Conservation (phyloP, 208 protist genomes). For the Trypanosoma conorhini region DNA sequence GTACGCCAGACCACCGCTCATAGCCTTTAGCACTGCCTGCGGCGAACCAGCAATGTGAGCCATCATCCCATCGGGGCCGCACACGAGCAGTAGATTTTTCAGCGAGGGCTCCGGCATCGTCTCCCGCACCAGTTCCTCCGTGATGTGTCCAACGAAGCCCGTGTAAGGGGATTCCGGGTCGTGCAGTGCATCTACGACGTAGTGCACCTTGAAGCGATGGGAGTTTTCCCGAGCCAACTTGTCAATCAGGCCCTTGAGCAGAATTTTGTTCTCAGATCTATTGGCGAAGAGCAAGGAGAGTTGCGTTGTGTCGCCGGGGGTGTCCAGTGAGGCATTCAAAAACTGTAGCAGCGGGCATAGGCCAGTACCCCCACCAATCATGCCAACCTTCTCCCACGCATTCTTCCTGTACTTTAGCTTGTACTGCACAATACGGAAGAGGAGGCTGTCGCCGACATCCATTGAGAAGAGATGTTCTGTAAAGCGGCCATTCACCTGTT, state of each 20-base stretch:
- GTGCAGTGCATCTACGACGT: slow-evolving; percentile 83
- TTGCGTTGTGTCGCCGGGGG: slow-evolving; percentile 80
- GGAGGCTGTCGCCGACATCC: slow-evolving; percentile 77
- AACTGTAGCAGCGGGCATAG: slow-evolving; percentile 94
- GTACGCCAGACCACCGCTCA: slow-evolving; percentile 73
- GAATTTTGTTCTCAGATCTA: slow-evolving; percentile 91
- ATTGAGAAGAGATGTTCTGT: slow-evolving; percentile 86
- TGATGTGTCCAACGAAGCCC: slow-evolving; percentile 81
- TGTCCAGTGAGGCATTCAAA: slow-evolving; percentile 82
- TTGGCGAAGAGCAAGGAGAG: slow-evolving; percentile 89
- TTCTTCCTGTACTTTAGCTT: slow-evolving; percentile 85
- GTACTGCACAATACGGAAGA: slow-evolving; percentile 81
- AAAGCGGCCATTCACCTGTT: slow-evolving; percentile 79
- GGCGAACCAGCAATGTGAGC: slow-evolving; percentile 62
- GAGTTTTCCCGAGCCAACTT: slow-evolving; percentile 52
- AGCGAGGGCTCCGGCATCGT: slow-evolving; percentile 76
- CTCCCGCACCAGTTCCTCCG: slow-evolving; percentile 60
- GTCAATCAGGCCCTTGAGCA: slow-evolving; percentile 90
- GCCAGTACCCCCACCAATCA: slow-evolving; percentile 92
- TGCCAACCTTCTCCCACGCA: slow-evolving; percentile 74
- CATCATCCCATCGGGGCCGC: slow-evolving; percentile 90
- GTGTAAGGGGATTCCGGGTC: slow-evolving; percentile 71
- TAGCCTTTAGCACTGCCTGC: slow-evolving; percentile 55
- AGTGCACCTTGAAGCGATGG: slow-evolving; percentile 85
- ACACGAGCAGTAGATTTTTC: slow-evolving; percentile 83